Evolutionary conservation across 108 stramenopile genomes (phyloP), one percentile per base, ranked within the genome.

Genomic region (Cylindrotheca fusiformis): DNA sequence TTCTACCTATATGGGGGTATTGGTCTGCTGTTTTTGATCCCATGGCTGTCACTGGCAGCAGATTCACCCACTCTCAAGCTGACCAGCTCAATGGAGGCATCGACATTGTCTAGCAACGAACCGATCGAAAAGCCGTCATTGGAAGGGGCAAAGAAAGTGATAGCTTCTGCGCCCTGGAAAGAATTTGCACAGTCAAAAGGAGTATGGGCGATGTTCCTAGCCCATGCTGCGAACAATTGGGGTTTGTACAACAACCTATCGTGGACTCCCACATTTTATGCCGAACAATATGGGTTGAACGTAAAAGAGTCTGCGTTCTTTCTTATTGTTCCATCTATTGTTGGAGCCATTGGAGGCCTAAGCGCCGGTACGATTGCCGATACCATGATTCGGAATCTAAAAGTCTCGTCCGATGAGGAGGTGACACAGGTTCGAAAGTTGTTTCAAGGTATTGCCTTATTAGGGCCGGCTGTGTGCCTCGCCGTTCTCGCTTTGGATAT

Each of bases 201-300:
- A 56, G 82, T 86, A 1, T 87, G 81, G 85, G 86, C 80, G 2
- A 88, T 95, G 79, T 74, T 80, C 6, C 44, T 83, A n/a, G 94
- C 91, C 2, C 94, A 95, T 58, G 88, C 85, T 19, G 83, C 91
- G 4, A 91, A 91, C 55, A 95, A 95, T 64, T 93, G 85, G 85
- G 87, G 87, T n/a, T 58, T 95, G 44, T 95, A 95, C 74, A 90
- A 87, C 48, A 49, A 75, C 28, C 63, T 95, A 12, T 77, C 88
- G 0, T 95, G 94, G 94, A 81, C 87, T 48, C 94, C 94, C 17
- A 91, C 91, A 31, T 95, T 91, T 57, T 95, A 85, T 68, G 63
- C 66, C n/a, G 84, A 94, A 62, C 86, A 85, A 45, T 95, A 91
- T 52, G 82, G 84, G 8, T 54, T 95, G 18, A 83, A 81, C 46